Evolutionary conservation across 331 rosid species (phyloP), one percentile per base, ranked within the genome.

Genomic region (Quercus tomentella): DNA sequence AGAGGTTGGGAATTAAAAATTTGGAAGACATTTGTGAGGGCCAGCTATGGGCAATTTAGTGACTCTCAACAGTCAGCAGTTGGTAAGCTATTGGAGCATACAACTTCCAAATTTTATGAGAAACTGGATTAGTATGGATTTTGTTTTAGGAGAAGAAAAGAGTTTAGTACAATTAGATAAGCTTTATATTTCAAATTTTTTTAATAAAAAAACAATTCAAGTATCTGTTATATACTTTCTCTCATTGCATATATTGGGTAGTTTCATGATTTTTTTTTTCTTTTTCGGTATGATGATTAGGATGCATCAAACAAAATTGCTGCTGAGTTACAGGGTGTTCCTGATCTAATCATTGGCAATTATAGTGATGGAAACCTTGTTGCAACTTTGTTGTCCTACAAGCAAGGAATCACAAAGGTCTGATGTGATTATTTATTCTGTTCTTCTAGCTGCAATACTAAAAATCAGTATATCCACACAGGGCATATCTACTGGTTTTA

Each of bases 361-460:
- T 93, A 93, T 90, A 93, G 98, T 86, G 98, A 93, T 28, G 98
- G 97, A 56, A 93, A 93, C 84, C 98, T 93, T 78, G 97, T 93
- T 51, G 96, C 98, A 52, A 89, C 98, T 78, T 85, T 93, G 79
- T 85, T 93, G 87, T 86, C 98, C 74, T 86, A 81, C 78, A 93
- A 91, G 76, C 90, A 91, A 95, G 98, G 98, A 68, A 90, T 93
- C 72, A 90, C 93, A 28, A 93, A 88, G 98, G 97, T 93, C 51
- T 52, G 58, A 58, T 56, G 72, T 79, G 57, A 23, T 45, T 23
- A 7, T 56, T 43, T 81, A 16, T 68, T 18, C 57, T 71, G 20
- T 4, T 43, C 4, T 43, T 45, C n/a, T 56, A 63, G 80, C 67
- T 69, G 69, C 30, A 56, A 71, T 74, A 57, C 54, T 56, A 26